Conservation (phyloP, 2,329 filamentous ascomycete genomes). For the Penicillium brasilianum region DNA sequence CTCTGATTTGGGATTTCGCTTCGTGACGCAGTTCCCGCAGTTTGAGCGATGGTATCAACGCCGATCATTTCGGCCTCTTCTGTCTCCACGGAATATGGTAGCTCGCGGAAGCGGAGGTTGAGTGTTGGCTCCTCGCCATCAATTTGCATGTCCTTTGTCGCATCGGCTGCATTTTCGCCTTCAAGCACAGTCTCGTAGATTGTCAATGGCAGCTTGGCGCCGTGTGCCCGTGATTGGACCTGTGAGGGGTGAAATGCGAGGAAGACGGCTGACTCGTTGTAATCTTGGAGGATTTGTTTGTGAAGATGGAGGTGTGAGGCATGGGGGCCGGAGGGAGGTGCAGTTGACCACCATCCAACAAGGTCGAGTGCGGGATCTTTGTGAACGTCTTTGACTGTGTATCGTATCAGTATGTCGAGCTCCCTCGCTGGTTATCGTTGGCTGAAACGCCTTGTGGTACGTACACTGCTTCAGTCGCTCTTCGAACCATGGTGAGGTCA, state of each 20-base stretch:
- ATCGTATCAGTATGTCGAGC: constrained; percentile 14
- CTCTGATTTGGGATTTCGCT: constrained; percentile 42
- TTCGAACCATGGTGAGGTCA: constrained; percentile 75
- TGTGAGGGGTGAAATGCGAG: constrained; percentile 80
- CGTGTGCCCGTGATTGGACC: constrained; percentile 60
- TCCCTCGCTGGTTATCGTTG: not conserved
- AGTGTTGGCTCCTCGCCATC: constrained; percentile 65
- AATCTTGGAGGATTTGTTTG: constrained; percentile 71
- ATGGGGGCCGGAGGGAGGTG: constrained; percentile 73
- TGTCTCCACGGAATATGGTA: constrained; percentile 88
- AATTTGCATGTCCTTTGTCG: constrained; percentile 71
- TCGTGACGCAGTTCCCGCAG: constrained; percentile 78
- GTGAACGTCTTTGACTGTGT: constrained; percentile 84
- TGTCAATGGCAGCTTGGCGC: constrained; percentile 83
- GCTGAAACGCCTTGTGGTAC: constrained; percentile 36
- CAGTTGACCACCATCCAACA: constrained; percentile 89
- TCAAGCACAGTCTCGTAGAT: constrained; percentile 88
- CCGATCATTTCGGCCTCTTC: constrained; percentile 98
- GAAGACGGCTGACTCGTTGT: constrained; percentile 86
- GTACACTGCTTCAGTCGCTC: constrained; percentile 83
- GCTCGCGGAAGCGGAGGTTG: constrained; percentile 76
- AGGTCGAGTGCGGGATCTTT: constrained; percentile 81
- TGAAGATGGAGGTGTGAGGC: constrained; percentile 73
- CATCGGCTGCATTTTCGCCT: constrained; percentile 64
- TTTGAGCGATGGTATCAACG: constrained; percentile 88